Base-by-base conservation (phyloP, 768 basidiomycete species). In the Harrya chromipes region DNA sequence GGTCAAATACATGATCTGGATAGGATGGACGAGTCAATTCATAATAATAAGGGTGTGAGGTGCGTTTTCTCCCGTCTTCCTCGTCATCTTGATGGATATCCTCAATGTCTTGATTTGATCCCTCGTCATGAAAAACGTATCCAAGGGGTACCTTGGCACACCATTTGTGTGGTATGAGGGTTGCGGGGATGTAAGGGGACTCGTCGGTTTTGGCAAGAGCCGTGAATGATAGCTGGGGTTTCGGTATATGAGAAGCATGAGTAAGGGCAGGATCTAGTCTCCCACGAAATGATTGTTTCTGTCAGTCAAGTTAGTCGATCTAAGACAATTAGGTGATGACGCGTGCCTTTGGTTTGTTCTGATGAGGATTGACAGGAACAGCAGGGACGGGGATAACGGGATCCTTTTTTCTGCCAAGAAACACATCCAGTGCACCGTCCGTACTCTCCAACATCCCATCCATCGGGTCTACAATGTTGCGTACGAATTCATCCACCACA, bases 121-220 rank as follows among this genome's bases (percentile, higher is more conserved):
- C 29, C 34, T 59, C 51, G 27, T 74, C 66, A 11, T 64, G 70
- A 46, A 75, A 77, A 36, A 73, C 64, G 60, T 87, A 80, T 13
- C 87, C 87, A n/a, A 93, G 72, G 2, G 92, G 90, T 1, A 93
- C 85, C 65, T 84, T 77, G 4, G 91, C 86, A 61, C 94, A 85
- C 65, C 83, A 87, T 69, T 97, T 97, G 59, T 83, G 81, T 0
- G 77, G 65, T 16, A 97, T 73, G 45, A 61, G 61, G 20, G 58
- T 31, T 3, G 75, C 71, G 0, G 92, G 89, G 50, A 75, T 75
- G 83, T 90, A 94, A 0, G 80, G 74, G 4, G 75, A 57, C 21
- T 69, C 58, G 47, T 81, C 75, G 20, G 66, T 71, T 57, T 90
- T 92, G 62, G 85, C 76, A 8, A 72, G 69, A 40, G 74, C 74